These are phyloP conservation scores for Fusarium sp. DNA, from an alignment of 2,329 filamentous ascomycete species.

Conservation along the genomic window DNA sequence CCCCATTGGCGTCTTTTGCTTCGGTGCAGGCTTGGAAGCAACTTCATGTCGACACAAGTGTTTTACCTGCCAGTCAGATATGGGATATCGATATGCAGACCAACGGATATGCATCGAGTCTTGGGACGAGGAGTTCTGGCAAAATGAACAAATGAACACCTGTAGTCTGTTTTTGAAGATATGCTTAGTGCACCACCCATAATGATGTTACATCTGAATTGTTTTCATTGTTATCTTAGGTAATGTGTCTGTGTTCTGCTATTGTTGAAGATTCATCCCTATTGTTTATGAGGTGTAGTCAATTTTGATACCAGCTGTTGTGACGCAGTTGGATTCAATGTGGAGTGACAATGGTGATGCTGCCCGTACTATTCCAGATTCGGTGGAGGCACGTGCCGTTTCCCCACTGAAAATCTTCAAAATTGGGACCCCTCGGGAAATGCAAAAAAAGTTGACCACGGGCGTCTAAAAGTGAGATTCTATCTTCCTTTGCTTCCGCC, in stretches of 20 bases:
- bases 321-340: constrained; percentile 23
- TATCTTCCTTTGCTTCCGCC: constrained; percentile 30
- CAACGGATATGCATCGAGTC: constrained; percentile 45
- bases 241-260: not conserved
- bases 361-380: constrained; percentile 3
- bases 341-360: constrained; percentile 24
- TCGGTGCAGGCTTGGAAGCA: constrained; percentile 39
- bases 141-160: constrained; percentile 24
- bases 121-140: constrained; percentile 25
- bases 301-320: constrained; percentile 1
- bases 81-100: constrained; percentile 39
- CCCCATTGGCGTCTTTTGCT: constrained; percentile 29
- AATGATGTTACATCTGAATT: not conserved
- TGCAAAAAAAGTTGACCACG: constrained; percentile 43
- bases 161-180: constrained; percentile 6
- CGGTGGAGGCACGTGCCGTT: constrained; percentile 49
- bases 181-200: no score
- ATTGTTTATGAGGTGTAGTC: constrained; percentile 10
- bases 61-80: constrained; percentile 29
- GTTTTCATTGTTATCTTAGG: not conserved
- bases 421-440: constrained; percentile 44
- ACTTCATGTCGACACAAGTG: constrained; percentile 28
- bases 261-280: not conserved
- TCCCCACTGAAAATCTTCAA: constrained; percentile 47
- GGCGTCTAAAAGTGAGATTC: constrained; percentile 32